Percentiles rank a stretch among this genome's conserved stretches.
Conservation (phyloP, 164 flowering plant genomes). For the Vitis rupestris region DNA sequence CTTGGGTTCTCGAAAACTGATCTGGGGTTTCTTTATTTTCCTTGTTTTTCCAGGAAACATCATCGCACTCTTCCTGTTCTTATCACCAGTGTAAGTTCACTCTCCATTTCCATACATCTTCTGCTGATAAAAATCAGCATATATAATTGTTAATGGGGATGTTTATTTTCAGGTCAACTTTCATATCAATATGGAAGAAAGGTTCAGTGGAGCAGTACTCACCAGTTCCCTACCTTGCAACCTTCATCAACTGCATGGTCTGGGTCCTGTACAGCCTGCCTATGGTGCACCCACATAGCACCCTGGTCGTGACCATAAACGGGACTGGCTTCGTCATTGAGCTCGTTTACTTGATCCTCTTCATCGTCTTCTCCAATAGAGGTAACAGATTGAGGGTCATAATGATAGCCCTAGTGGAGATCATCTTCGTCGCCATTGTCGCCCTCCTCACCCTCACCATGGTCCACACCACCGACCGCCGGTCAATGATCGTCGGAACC, state of each 20-base stretch:
- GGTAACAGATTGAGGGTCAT: conserved; percentile 39
- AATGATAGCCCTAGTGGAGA: conserved; percentile 30
- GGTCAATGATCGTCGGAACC: conserved; percentile 51
- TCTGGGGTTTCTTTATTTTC: conserved; percentile 1
- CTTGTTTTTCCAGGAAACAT: conserved; percentile 56
- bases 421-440: conserved; percentile 29
- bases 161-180: conserved; percentile 65
- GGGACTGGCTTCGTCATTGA: conserved; percentile 64
- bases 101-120: background rate
- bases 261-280: conserved; percentile 86
- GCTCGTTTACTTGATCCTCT: conserved; percentile 47
- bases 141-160: no score
- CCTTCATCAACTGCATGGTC: conserved; percentile 69
- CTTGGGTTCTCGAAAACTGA: background rate
- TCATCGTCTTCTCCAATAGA: conserved; percentile 41
- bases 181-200: conserved; percentile 69
- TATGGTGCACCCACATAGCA: conserved; percentile 64
- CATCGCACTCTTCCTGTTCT: conserved; percentile 52
- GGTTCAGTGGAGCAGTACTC: conserved; percentile 80
- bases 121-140: no score
- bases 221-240: conserved; percentile 66
- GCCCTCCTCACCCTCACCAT: conserved; percentile 38
- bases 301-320: conserved; percentile 61
- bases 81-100: conserved; percentile 65
- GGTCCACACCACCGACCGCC: conserved; percentile 31